Evolutionary conservation across 441 rosid genomes (phyloP).

Genomic region (Pelargonium exstipulatum): DNA sequence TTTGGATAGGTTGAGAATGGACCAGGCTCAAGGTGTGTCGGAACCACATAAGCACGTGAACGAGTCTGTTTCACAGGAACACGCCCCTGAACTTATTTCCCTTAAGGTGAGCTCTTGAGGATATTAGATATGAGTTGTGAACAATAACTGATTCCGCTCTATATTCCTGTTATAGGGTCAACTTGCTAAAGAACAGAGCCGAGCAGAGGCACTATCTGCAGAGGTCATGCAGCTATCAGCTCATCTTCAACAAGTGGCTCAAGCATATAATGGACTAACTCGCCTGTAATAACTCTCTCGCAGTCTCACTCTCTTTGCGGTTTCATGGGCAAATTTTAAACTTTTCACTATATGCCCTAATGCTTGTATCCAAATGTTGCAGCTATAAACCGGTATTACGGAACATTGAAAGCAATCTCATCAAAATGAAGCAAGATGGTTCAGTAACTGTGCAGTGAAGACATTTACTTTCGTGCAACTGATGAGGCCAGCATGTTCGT

Average conservation of each 20-base stretch:
- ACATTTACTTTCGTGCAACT: not conserved
- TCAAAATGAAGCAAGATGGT: conserved; percentile 85
- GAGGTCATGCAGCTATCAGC: conserved; percentile 81
- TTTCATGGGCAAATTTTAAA: not conserved
- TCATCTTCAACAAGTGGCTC: conserved; percentile 70
- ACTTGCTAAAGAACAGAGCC: conserved; percentile 76
- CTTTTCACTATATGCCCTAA: not conserved
- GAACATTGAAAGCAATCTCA: conserved; percentile 70
- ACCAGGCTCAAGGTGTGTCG: conserved; percentile 35
- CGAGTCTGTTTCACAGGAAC: conserved; percentile 33
- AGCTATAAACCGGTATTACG: conserved; percentile 83
- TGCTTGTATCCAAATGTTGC: conserved; percentile 26
- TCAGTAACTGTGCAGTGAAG: conserved; percentile 42
- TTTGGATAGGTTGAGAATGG: conserved; percentile 62
- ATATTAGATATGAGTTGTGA: not conserved
- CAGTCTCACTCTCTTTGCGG: not conserved
- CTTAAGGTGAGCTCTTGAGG: conserved; percentile 56
- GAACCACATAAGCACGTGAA: conserved; percentile 17
- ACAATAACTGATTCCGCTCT: too few relatives aligned
- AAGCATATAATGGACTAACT: conserved; percentile 68
- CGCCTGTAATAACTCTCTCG: conserved; percentile 49
- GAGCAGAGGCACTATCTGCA: conserved; percentile 74
- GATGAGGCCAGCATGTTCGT: not conserved
- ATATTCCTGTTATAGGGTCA: conserved; percentile 40
- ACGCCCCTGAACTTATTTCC: conserved; percentile 45